Conservation (phyloP, 2,329 filamentous ascomycete species). For the Colletotrichum somersetense region DNA sequence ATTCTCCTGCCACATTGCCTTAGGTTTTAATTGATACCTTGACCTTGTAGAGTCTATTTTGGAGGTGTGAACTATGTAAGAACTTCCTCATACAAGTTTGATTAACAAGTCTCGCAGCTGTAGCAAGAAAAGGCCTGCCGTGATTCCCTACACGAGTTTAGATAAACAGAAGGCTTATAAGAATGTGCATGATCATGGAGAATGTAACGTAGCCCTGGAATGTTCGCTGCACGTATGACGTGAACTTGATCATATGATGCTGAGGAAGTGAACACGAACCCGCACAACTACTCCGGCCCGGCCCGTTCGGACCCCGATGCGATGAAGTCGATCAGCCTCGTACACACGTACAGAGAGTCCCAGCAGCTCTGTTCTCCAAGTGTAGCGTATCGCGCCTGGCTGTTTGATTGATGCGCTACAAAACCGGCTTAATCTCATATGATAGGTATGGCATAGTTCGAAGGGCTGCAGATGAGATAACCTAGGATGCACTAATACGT, state of each 20-base stretch:
- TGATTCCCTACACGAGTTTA: too few relatives aligned
- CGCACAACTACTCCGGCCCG: background rate
- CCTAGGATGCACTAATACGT: background rate
- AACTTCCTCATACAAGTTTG: background rate
- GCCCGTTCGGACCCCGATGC: background rate
- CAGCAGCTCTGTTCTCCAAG: background rate
- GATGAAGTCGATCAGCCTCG: too few relatives aligned
- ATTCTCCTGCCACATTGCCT: background rate
- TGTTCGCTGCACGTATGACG: background rate
- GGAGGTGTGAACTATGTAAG: background rate
- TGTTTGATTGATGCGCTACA: too few relatives aligned
- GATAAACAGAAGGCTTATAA: too few relatives aligned
- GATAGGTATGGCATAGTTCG: background rate
- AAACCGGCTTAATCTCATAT: background rate
- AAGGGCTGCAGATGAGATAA: background rate
- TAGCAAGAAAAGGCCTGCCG: background rate
- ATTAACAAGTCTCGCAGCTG: too few relatives aligned
- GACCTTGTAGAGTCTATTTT: background rate
- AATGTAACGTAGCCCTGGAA: too few relatives aligned
- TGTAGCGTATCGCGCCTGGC: accelerated
- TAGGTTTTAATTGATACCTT: too few relatives aligned
- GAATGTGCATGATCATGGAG: background rate
- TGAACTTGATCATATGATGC: background rate
- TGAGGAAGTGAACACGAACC: background rate
- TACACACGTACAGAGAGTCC: too few relatives aligned